Evolutionary conservation across 176 grass and related monocot genomes (phyloP).

Genomic region (Calamus simplicifolius): DNA sequence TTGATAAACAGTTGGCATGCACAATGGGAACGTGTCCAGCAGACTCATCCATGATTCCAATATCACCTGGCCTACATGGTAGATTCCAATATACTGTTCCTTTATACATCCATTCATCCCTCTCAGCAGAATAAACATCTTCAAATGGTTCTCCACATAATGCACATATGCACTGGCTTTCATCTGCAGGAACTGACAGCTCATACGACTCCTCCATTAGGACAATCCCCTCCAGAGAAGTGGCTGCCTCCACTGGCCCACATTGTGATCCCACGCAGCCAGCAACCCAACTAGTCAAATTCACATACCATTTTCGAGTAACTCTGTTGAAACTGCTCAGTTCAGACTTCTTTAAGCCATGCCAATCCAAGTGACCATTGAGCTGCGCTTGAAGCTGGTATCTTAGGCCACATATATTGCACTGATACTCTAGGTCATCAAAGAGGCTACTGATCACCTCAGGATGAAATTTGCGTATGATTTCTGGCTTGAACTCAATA

Average conservation of each 20-base stretch:
- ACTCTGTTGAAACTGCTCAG: conserved; percentile 22
- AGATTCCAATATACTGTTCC: conserved; percentile 51
- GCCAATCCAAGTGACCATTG: conserved; percentile 34
- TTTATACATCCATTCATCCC: conserved; percentile 84
- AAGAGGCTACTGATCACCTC: conserved; percentile 62
- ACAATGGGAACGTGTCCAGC: conserved; percentile 16
- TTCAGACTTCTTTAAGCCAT: conserved; percentile 28
- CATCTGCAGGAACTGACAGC: conserved; percentile 78
- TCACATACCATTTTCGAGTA: conserved; percentile 71
- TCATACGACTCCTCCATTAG: conserved; percentile 42
- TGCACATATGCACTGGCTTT: conserved; percentile 75
- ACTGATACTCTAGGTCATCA: conserved; percentile 58
- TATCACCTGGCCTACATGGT: conserved; percentile 19
- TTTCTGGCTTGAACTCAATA: conserved; percentile 61
- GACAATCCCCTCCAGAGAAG: conserved; percentile 36
- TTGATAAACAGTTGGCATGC: conserved; percentile 32
- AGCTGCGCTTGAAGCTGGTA: conserved; percentile 60
- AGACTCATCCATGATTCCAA: conserved; percentile 6
- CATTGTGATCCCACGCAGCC: conserved; percentile 32
- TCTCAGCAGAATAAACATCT: conserved; percentile 65
- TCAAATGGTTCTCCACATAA: conserved; percentile 83
- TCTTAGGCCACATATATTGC: conserved; percentile 63
- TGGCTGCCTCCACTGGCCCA: conserved; percentile 15
- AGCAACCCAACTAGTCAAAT: conserved; percentile 33
- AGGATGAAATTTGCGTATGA: conserved; percentile 59